These are phyloP conservation scores for Morella rubra DNA, from an alignment of 306 rosid species.

Conservation along the genomic window DNA sequence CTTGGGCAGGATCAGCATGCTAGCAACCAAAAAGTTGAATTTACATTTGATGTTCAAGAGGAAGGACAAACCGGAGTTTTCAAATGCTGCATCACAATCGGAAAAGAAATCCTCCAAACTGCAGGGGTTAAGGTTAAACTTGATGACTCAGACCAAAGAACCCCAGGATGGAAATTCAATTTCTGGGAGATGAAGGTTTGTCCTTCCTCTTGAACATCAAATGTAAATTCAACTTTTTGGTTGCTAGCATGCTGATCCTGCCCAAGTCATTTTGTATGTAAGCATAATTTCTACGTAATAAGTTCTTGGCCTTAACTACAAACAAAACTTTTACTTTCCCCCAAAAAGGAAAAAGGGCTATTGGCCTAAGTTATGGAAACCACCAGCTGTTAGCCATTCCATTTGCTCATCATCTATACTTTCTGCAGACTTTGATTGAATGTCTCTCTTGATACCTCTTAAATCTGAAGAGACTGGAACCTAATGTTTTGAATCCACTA, in stretches of 20 bases:
- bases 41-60: constrained; percentile 11
- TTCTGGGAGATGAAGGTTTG: constrained; percentile 99
- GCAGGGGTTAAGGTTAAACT: constrained; percentile 78
- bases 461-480: not conserved
- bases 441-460: not conserved
- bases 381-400: not conserved
- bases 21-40: constrained; percentile 4
- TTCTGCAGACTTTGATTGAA: not conserved
- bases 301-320: not conserved
- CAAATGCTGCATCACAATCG: constrained; percentile 63
- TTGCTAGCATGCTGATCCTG: constrained; percentile 19
- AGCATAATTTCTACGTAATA: not conserved
- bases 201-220: constrained; percentile 17
- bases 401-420: not conserved
- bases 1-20: constrained; percentile 17
- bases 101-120: constrained; percentile 54
- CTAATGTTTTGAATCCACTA: not conserved
- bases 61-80: constrained; percentile 61
- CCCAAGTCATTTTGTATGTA: constrained; percentile 3
- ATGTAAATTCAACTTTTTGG: not conserved
- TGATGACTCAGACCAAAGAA: constrained; percentile 84
- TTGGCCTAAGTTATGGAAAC: not conserved
- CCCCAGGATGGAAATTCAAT: constrained; percentile 99
- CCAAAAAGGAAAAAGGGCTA: too few species aligned
- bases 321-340: too few species aligned